Evolutionary conservation across 129 eudicot species (phyloP).

Genomic region (Calendula officinalis): DNA sequence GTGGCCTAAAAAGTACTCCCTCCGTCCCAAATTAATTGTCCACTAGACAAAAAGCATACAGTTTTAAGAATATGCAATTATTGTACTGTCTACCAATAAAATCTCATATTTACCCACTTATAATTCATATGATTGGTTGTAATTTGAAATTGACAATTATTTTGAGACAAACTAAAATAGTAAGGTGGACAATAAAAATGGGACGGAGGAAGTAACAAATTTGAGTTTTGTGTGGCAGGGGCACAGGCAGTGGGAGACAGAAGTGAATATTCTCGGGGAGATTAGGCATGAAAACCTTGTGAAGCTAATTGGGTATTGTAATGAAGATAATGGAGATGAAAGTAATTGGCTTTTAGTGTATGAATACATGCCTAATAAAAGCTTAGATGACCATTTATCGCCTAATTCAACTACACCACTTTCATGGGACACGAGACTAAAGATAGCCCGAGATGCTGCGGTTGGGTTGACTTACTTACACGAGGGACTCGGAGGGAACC

Average conservation of each 20-base stretch:
- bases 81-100: too few species aligned
- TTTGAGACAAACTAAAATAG: too few species aligned
- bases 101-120: too few species aligned
- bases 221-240: conserved; percentile 41
- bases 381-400: conserved; percentile 78
- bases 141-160: too few species aligned
- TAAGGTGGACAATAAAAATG: too few species aligned
- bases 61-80: too few species aligned
- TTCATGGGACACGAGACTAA: conserved; percentile 72
- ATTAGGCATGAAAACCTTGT: conserved; percentile 78
- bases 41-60: too few species aligned
- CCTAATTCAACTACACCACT: conserved; percentile 36
- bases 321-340: conserved; percentile 79
- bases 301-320: conserved; percentile 75
- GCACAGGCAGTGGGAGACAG: conserved; percentile 84
- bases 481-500: conserved; percentile 47
- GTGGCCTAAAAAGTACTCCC: too few species aligned
- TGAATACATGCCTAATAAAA: conserved; percentile 78
- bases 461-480: conserved; percentile 71
- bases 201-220: not conserved
- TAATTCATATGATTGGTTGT: too few species aligned
- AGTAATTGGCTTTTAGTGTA: conserved; percentile 71
- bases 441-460: conserved; percentile 82
- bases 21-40: too few species aligned
- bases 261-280: conserved; percentile 78